Evolutionary conservation across 2,329 filamentous ascomycete species (phyloP).

Genomic region (Penicillium sp.): DNA sequence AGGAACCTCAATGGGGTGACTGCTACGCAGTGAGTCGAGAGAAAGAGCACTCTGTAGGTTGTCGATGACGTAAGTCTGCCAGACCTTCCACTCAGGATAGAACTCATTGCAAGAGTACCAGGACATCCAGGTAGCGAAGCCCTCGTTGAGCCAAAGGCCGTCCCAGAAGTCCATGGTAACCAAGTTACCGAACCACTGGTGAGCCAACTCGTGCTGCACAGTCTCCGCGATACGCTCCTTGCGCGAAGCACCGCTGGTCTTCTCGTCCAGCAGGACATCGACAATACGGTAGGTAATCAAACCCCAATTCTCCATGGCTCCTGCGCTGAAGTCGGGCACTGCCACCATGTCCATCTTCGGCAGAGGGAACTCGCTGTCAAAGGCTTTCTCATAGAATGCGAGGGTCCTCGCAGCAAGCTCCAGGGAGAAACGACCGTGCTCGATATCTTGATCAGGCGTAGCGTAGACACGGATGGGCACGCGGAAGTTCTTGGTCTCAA

Average conservation of each 20-base stretch:
- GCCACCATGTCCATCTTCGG: conserved; percentile 97
- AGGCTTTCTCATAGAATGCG: conserved; percentile 93
- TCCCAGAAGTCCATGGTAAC: conserved; percentile 99
- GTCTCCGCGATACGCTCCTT: conserved; percentile 94
- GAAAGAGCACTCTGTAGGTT: conserved; percentile 84
- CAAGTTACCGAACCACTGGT: conserved; percentile 97
- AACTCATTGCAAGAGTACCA: conserved; percentile 93
- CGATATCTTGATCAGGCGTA: conserved; percentile 82
- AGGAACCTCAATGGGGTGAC: conserved; percentile 93
- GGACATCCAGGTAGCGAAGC: conserved; percentile 89
- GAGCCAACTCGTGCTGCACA: conserved; percentile 93
- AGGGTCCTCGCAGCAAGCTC: conserved; percentile 86
- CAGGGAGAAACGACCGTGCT: conserved; percentile 86
- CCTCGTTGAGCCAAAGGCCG: conserved; percentile 92
- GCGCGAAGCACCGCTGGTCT: conserved; percentile 79
- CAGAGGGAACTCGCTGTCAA: conserved; percentile 79
- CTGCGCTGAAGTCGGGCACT: conserved; percentile 91
- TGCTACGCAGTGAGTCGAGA: conserved; percentile 87
- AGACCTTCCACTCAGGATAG: conserved; percentile 98
- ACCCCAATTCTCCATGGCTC: conserved; percentile 99
- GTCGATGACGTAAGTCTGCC: conserved; percentile 92
- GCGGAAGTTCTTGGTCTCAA: conserved; percentile 87
- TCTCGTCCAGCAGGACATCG: conserved; percentile 85
- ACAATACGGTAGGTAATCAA: conserved; percentile 93
- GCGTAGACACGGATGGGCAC: conserved; percentile 93